Conservation (phyloP, 2,329 filamentous ascomycete genomes). For the Phaeosphaeriaceae sp. region DNA sequence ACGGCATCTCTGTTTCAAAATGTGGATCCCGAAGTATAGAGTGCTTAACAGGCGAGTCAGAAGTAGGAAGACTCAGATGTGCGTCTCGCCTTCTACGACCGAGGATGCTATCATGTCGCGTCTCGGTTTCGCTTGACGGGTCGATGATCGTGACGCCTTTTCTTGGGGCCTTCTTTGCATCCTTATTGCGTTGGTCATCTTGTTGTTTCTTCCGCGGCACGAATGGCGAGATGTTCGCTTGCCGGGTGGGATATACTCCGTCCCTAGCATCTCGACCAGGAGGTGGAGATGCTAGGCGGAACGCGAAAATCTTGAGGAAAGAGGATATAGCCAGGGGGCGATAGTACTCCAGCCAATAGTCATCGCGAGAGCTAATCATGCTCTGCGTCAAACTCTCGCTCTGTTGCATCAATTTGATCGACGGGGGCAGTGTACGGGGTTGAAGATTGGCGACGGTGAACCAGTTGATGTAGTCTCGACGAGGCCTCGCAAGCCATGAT, state of each 20-base stretch:
- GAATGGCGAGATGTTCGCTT: slow-evolving; percentile 89
- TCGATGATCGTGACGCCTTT: slow-evolving; percentile 77
- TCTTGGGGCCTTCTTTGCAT: slow-evolving; percentile 67
- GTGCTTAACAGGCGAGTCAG: slow-evolving; percentile 48
- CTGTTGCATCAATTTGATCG: slow-evolving; percentile 51
- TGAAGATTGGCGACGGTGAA: slow-evolving; percentile 78
- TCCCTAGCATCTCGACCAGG: slow-evolving; percentile 83
- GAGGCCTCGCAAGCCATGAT: slow-evolving; percentile 69
- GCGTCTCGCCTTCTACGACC: slow-evolving; percentile 27
- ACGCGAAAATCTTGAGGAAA: slow-evolving; percentile 90
- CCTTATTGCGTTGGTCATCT: slow-evolving; percentile 64
- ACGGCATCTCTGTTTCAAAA: slow-evolving; percentile 41
- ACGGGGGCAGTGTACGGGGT: slow-evolving; percentile 65
- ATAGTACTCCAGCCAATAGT: slow-evolving; percentile 98
- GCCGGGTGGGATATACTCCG: slow-evolving; percentile 73
- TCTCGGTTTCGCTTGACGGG: slow-evolving; percentile 56
- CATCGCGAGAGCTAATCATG: slow-evolving; percentile 73
- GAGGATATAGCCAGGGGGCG: slow-evolving; percentile 86
- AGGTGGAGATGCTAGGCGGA: slow-evolving; percentile 82
- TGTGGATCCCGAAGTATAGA: slow-evolving; percentile 53
- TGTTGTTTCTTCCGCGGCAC: slow-evolving; percentile 67
- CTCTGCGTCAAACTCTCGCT: slow-evolving; percentile 24
- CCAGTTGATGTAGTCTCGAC: slow-evolving; percentile 86
- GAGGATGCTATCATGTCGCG: slow-evolving; percentile 26
- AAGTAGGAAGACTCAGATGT: slow-evolving; percentile 33